Evolutionary conservation across 345 rosid species (phyloP).

Genomic region (Euphorbia pulcherrima): DNA sequence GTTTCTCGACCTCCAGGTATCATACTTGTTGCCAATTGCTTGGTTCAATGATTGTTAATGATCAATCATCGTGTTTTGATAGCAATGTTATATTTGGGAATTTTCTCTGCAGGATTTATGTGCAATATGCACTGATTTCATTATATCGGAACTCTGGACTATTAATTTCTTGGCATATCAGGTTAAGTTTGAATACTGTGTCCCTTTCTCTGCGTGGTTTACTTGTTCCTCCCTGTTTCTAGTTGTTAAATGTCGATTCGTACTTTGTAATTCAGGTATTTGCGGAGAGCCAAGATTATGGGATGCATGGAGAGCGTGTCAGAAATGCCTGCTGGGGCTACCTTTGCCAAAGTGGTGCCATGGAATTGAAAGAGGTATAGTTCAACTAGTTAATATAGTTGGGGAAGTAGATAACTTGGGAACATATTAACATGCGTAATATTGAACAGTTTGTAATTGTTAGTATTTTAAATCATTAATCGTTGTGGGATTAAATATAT

Average conservation of each 20-base stretch:
- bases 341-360: conserved; percentile 93
- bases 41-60: not conserved
- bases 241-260: not conserved
- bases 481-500: not conserved
- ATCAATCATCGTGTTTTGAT: conserved; percentile 8
- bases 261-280: conserved; percentile 48
- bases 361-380: conserved; percentile 83
- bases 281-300: conserved; percentile 98
- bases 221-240: not conserved
- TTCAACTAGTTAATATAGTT: not conserved
- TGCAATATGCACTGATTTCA: conserved; percentile 91
- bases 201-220: not conserved
- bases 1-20: conserved; percentile 95
- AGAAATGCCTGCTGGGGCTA: conserved; percentile 97
- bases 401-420: conserved; percentile 5
- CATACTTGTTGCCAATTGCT: not conserved
- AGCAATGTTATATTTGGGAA: not conserved
- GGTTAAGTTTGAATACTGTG: conserved; percentile 35
- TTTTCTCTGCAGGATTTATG: conserved; percentile 69
- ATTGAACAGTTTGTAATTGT: not conserved
- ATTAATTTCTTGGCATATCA: conserved; percentile 88
- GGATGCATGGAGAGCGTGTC: conserved; percentile 91
- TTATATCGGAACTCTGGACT: conserved; percentile 84
- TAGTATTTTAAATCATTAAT: not conserved
- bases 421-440: not conserved